phyloP scores from a whole-genome alignment of 768 basidiomycete genomes.

The Hypsizygus marmoreus region DNA sequence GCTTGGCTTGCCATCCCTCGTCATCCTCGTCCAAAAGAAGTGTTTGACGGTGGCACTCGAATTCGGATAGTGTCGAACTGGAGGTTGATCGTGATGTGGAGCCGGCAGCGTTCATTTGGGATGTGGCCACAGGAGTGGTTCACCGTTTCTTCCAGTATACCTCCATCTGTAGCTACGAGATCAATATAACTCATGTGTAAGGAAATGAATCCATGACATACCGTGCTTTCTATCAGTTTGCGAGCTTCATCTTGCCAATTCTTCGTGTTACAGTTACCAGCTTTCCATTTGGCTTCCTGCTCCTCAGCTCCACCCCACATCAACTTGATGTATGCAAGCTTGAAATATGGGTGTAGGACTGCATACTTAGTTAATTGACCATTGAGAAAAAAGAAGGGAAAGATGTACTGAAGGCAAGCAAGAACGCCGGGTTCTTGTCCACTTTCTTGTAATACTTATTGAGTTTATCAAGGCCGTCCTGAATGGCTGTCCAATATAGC shows the following conservation, averaged over 20 bases:
- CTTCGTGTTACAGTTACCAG: slow-evolving; percentile 15
- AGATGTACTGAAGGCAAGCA: too few species aligned
- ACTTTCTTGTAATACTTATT: slow-evolving; percentile 1
- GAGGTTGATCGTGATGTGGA: background rate
- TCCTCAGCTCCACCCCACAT: slow-evolving; percentile 28
- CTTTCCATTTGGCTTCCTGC: slow-evolving; percentile 15
- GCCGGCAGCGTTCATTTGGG: background rate
- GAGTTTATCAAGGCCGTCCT: background rate
- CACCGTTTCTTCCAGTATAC: slow-evolving; percentile 7
- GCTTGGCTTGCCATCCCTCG: slow-evolving; percentile 5
- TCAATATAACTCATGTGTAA: background rate
- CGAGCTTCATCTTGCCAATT: slow-evolving; percentile 21
- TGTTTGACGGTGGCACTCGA: background rate
- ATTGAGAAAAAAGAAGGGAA: too few species aligned
- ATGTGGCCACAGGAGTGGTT: background rate
- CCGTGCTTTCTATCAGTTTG: slow-evolving; percentile 13
- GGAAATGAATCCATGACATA: slow-evolving; percentile 2
- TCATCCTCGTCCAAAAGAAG: background rate
- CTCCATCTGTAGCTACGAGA: slow-evolving; percentile 14
- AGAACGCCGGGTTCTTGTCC: too few species aligned
- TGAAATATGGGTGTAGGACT: slow-evolving; percentile 33
- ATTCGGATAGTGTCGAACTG: background rate
- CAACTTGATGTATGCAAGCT: slow-evolving; percentile 25
- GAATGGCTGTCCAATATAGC: background rate
- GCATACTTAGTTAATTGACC: too few species aligned